A percentile compares a stretch with the other conserved stretches of the same genome.
phyloP scores from a whole-genome alignment of 1,284 basidiomycete genomes.

The Naganishia sp. region DNA sequence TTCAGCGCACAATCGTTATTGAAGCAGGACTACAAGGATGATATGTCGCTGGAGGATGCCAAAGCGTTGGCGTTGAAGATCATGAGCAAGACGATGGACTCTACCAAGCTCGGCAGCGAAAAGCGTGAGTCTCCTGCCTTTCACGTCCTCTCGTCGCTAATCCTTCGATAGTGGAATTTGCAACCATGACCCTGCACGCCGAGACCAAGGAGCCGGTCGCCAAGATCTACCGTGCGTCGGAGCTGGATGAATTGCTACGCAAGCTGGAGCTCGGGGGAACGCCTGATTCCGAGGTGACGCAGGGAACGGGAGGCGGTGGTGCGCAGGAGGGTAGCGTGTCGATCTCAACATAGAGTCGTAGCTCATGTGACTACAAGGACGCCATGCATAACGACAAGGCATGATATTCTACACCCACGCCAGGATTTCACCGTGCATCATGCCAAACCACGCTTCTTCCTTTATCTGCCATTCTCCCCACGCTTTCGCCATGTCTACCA shows the following conservation, averaged over 20 bases:
- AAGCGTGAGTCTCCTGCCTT: constrained; percentile 65
- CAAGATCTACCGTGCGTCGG: constrained; percentile 87
- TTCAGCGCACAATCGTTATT: constrained; percentile 80
- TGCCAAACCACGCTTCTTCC: constrained; percentile 29
- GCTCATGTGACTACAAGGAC: constrained; percentile 27
- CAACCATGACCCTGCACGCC: constrained; percentile 82
- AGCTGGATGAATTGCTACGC: constrained; percentile 83
- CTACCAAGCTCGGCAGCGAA: constrained; percentile 90
- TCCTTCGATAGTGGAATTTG: constrained; percentile 78
- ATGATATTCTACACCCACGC: constrained; percentile 3
- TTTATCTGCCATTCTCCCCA: constrained; percentile 18
- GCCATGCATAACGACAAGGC: neutral
- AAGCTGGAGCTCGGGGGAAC: constrained; percentile 83
- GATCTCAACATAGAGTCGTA: constrained; percentile 48
- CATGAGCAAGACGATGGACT: constrained; percentile 99
- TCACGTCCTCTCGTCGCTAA: constrained; percentile 4
- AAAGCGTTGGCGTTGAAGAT: constrained; percentile 86
- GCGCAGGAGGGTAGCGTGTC: constrained; percentile 49
- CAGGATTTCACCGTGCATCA: constrained; percentile 31
- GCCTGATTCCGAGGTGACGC: constrained; percentile 65
- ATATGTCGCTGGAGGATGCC: constrained; percentile 86
- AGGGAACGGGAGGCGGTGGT: constrained; percentile 52
- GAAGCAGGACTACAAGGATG: constrained; percentile 99
- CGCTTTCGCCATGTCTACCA: constrained; percentile 5
- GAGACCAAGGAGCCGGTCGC: constrained; percentile 76